phyloP scores from a whole-genome alignment of 2,329 filamentous ascomycete genomes.

The Dactylellina haptotyla region DNA sequence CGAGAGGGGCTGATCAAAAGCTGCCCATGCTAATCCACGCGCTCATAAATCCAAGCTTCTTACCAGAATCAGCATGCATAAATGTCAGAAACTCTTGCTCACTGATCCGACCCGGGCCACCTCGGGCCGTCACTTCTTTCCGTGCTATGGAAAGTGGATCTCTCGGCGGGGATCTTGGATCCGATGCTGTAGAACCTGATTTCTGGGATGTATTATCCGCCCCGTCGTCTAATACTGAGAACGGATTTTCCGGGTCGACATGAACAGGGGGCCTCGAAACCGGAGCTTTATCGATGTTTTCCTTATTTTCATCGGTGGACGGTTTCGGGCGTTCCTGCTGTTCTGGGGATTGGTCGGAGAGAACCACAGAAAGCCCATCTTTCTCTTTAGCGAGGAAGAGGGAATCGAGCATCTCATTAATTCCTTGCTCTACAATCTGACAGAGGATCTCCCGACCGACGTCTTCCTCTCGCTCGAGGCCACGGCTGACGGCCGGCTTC shows the following conservation, averaged over 20 bases:
- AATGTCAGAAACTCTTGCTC: slow-evolving; percentile 82
- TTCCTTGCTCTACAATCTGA: slow-evolving; percentile 87
- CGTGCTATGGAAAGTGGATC: slow-evolving; percentile 71
- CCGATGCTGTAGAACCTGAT: slow-evolving; percentile 35
- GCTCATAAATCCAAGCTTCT: slow-evolving; percentile 80
- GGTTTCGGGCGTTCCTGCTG: slow-evolving; percentile 64
- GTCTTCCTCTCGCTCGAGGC: slow-evolving; percentile 72
- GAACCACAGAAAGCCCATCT: slow-evolving; percentile 73
- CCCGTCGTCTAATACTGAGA: slow-evolving; percentile 26
- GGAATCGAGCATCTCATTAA: slow-evolving; percentile 89
- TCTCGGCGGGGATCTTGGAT: slow-evolving; percentile 54
- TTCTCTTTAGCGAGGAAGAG: slow-evolving; percentile 86
- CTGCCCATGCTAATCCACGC: slow-evolving; percentile 85
- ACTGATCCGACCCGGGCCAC: slow-evolving; percentile 81
- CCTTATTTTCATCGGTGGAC: slow-evolving; percentile 57
- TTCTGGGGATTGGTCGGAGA: slow-evolving; percentile 65
- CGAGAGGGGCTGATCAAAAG: slow-evolving; percentile 62
- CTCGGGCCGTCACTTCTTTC: slow-evolving; percentile 73
- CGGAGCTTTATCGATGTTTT: slow-evolving; percentile 47
- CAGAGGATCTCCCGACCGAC: slow-evolving; percentile 89
- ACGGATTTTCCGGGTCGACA: slow-evolving; percentile 35
- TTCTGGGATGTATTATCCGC: slow-evolving; percentile 38
- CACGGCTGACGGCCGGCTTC: slow-evolving; percentile 75
- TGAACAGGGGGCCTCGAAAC: slow-evolving; percentile 7
- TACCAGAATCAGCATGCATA: slow-evolving; percentile 73